These are phyloP conservation scores for Dipodascopsis uninucleata DNA, from an alignment of 805 yeast genomes.

Conservation along the genomic window DNA sequence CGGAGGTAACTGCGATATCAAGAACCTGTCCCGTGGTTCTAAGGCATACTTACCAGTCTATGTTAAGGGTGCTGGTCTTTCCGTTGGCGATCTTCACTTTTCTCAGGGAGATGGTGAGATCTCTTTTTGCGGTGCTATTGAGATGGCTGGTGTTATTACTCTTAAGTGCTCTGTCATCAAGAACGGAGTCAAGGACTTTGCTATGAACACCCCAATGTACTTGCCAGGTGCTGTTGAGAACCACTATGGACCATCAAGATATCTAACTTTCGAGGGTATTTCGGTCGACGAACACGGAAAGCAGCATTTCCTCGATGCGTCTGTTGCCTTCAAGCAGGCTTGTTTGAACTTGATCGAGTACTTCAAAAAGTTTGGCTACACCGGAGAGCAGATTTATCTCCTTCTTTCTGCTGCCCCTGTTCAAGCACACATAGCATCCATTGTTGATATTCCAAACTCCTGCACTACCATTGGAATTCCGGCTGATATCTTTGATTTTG, in stretches of 20 bases:
- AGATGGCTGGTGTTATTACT: slow-evolving; percentile 50
- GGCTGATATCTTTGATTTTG: slow-evolving; percentile 51
- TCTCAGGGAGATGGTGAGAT: slow-evolving; percentile 55
- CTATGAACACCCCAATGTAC: slow-evolving; percentile 47
- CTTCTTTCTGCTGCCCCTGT: slow-evolving; percentile 48
- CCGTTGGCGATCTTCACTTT: slow-evolving; percentile 51
- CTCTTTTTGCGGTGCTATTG: slow-evolving; percentile 54
- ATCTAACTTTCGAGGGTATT: slow-evolving; percentile 51
- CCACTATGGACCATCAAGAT: slow-evolving; percentile 48
- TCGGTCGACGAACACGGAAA: slow-evolving; percentile 49
- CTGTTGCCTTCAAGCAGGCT: slow-evolving; percentile 51
- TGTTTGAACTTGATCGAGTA: slow-evolving; percentile 50
- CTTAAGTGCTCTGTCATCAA: slow-evolving; percentile 43
- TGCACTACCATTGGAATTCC: slow-evolving; percentile 52
- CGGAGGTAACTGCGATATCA: slow-evolving; percentile 55
- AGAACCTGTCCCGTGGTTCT: slow-evolving; percentile 49
- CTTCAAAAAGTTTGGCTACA: slow-evolving; percentile 48
- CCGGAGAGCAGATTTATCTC: slow-evolving; percentile 49
- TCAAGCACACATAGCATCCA: slow-evolving; percentile 51
- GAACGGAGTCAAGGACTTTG: slow-evolving; percentile 42
- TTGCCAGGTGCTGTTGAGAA: slow-evolving; percentile 49
- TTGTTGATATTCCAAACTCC: slow-evolving; percentile 52
- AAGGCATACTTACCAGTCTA: slow-evolving; percentile 48
- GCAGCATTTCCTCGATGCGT: slow-evolving; percentile 46
- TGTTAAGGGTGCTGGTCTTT: slow-evolving; percentile 47